Evolutionary conservation across 2,329 filamentous ascomycete genomes (phyloP).

Genomic region (Cryphonectria naterciae): DNA sequence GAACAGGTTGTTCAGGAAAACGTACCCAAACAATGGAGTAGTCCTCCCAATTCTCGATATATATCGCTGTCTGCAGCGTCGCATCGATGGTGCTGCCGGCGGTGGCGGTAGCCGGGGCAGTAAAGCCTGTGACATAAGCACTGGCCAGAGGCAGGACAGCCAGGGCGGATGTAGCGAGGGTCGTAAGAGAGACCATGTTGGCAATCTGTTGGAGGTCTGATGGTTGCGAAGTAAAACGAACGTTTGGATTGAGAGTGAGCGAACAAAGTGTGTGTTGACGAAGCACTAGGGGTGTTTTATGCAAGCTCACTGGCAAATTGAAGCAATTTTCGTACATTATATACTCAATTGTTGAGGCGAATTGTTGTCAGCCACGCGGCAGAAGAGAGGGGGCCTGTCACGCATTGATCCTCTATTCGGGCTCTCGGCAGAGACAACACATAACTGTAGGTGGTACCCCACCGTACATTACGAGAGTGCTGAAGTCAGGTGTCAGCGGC

Average conservation of each 20-base stretch:
- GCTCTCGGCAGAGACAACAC: background rate
- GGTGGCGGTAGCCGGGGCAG: slow-evolving; percentile 32
- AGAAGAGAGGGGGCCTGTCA: background rate
- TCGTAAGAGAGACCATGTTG: slow-evolving; percentile 27
- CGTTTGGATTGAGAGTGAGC: background rate
- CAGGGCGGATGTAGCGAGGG: slow-evolving; percentile 32
- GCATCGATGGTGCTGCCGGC: slow-evolving; percentile 35
- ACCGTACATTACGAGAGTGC: background rate
- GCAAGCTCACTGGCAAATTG: background rate
- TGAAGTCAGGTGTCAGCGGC: background rate
- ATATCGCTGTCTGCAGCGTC: slow-evolving; percentile 37
- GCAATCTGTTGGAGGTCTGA: background rate
- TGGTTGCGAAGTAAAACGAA: background rate
- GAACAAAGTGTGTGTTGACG: background rate
- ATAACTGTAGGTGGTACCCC: background rate
- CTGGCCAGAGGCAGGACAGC: slow-evolving; percentile 33
- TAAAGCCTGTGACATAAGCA: slow-evolving; percentile 35
- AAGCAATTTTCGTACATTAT: background rate
- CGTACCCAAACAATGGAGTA: slow-evolving; percentile 38
- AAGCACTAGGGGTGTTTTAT: background rate
- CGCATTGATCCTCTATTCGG: background rate
- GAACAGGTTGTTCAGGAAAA: background rate
- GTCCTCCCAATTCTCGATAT: slow-evolving; percentile 42
- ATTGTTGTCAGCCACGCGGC: background rate
- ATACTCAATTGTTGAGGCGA: background rate